Conservation (phyloP, 2,329 filamentous ascomycete genomes). For the Arthrobotrys iridis region DNA sequence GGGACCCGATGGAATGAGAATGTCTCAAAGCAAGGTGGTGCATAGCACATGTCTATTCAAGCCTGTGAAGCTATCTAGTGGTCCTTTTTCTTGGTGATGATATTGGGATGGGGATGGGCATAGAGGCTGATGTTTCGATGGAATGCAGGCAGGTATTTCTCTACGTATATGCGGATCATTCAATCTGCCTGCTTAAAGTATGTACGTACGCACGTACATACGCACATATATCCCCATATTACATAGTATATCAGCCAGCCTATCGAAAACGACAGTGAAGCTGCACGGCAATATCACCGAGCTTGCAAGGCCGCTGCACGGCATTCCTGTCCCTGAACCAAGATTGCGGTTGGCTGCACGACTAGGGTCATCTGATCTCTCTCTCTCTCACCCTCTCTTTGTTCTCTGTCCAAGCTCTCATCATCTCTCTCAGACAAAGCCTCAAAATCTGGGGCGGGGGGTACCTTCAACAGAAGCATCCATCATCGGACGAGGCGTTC, state of each 20-base stretch:
- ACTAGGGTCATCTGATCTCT: conserved; percentile 43
- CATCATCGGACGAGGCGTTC: conserved; percentile 16
- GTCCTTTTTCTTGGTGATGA: too few species aligned
- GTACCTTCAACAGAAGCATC: background rate
- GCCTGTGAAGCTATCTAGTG: background rate
- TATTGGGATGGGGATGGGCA: background rate
- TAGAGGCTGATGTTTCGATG: background rate
- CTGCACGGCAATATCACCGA: conserved; percentile 11
- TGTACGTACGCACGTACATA: too few species aligned
- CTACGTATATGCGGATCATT: background rate
- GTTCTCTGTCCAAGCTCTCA: too few species aligned
- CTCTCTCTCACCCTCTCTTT: background rate
- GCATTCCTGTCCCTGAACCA: conserved; percentile 50
- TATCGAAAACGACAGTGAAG: background rate
- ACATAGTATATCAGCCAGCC: background rate
- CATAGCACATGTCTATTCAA: background rate
- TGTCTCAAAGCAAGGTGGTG: background rate
- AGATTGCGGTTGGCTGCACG: conserved; percentile 34
- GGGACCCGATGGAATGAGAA: background rate
- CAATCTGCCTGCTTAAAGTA: too few species aligned
- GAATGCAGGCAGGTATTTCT: conserved; percentile 41
- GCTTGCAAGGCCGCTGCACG: conserved; percentile 1
- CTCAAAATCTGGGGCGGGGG: background rate
- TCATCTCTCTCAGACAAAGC: too few species aligned
- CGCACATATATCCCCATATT: background rate